Conservation (phyloP, 495 filamentous ascomycete genomes). For the Alectoria sarmentosa region DNA sequence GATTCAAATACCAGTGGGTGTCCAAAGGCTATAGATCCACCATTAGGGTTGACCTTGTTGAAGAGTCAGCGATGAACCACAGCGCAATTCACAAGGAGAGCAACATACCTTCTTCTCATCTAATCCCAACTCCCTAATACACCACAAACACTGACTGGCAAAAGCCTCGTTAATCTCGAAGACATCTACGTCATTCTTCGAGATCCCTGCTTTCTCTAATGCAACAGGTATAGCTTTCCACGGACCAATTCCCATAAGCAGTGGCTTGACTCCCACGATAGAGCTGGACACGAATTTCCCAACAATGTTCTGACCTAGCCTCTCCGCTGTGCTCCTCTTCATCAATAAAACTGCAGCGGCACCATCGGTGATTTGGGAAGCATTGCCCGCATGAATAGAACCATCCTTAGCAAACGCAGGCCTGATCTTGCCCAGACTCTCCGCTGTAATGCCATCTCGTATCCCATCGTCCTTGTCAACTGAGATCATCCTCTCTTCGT, state of each 20-base stretch:
- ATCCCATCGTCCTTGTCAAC: slow-evolving; percentile 87
- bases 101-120: slow-evolving; percentile 41
- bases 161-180: slow-evolving; percentile 99
- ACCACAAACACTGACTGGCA: slow-evolving; percentile 91
- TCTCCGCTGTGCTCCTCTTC: slow-evolving; percentile 87
- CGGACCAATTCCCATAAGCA: slow-evolving; percentile 94
- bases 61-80: neutral
- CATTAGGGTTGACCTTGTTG: slow-evolving; percentile 91
- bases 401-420: slow-evolving; percentile 89
- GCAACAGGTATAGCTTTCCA: slow-evolving; percentile 95
- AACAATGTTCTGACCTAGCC: slow-evolving; percentile 78
- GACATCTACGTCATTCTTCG: slow-evolving; percentile 88
- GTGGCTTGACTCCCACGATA: slow-evolving; percentile 81
- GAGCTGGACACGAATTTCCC: slow-evolving; percentile 83
- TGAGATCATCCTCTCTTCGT: slow-evolving; percentile 75
- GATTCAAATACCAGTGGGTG: slow-evolving; percentile 66
- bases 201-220: slow-evolving; percentile 76
- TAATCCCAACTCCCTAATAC: slow-evolving; percentile 78
- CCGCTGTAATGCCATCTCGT: slow-evolving; percentile 74
- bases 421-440: slow-evolving; percentile 81
- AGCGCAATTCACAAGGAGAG: neutral
- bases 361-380: slow-evolving; percentile 90
- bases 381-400: slow-evolving; percentile 92
- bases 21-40: slow-evolving; percentile 96
- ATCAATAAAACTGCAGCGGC: slow-evolving; percentile 93